Conservation (phyloP, 2,329 filamentous ascomycete species). For the Basipetospora chlamydospora region DNA sequence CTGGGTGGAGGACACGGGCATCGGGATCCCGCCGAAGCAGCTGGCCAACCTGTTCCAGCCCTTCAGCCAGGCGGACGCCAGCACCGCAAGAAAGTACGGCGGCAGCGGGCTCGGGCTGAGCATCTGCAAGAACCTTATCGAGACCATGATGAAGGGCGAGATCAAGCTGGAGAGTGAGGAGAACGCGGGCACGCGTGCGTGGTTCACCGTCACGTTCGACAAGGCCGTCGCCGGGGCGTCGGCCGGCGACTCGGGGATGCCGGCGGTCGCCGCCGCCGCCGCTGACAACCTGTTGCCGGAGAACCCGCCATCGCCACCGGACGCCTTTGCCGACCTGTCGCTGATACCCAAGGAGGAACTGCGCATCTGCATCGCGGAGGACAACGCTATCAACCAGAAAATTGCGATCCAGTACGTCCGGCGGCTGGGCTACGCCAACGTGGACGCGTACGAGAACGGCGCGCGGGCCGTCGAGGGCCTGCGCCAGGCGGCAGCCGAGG, state of each 20-base stretch:
- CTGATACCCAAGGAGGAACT: conserved; percentile 62
- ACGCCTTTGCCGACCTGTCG: conserved; percentile 50
- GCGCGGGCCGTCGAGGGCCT: conserved; percentile 76
- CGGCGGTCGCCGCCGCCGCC: conserved; percentile 20
- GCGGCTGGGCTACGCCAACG: conserved; percentile 65
- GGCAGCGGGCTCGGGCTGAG: conserved; percentile 82
- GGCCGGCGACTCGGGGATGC: conserved; percentile 36
- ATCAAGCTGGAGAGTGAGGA: conserved; percentile 71
- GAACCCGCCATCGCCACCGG: conserved; percentile 24
- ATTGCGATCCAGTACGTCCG: conserved; percentile 86
- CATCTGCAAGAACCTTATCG: conserved; percentile 88
- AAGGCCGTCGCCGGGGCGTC: conserved; percentile 55
- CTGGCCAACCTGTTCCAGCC: conserved; percentile 79
- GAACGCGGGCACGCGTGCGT: conserved; percentile 54
- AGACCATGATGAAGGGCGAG: conserved; percentile 77
- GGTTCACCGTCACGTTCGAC: conserved; percentile 73
- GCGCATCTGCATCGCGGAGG: conserved; percentile 84
- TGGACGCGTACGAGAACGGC: conserved; percentile 83
- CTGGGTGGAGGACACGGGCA: conserved; percentile 80
- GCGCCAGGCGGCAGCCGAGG: conserved; percentile 54
- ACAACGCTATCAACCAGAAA: conserved; percentile 88
- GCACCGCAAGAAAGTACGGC: conserved; percentile 79
- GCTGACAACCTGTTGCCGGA: conserved; percentile 16
- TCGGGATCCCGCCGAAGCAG: conserved; percentile 74
- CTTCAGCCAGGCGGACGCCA: conserved; percentile 84